phyloP scores from a whole-genome alignment of 805 yeast species.

The Saccharomycopsis fermentans region DNA sequence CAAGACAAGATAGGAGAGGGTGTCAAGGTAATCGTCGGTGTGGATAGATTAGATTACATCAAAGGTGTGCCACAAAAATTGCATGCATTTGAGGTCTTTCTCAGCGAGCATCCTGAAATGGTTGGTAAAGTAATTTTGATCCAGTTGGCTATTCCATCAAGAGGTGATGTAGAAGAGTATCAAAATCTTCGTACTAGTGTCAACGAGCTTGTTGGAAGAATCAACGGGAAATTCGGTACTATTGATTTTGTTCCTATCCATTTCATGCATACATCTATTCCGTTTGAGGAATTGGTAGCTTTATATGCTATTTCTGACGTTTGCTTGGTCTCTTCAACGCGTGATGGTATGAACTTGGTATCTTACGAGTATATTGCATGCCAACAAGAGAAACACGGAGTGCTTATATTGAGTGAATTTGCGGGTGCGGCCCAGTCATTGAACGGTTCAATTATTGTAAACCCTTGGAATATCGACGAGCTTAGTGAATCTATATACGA shows the following conservation, averaged over 20 bases:
- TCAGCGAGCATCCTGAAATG: conserved; percentile 94
- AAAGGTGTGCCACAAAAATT: conserved; percentile 97
- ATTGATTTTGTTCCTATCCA: conserved; percentile 97
- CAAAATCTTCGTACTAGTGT: conserved; percentile 89
- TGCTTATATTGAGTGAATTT: conserved; percentile 82
- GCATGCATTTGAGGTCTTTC: conserved; percentile 89
- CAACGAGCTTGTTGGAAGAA: conserved; percentile 91
- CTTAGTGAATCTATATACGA: conserved; percentile 77
- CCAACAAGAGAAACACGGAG: conserved; percentile 77
- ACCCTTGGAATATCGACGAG: conserved; percentile 98
- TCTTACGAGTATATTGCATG: conserved; percentile 96
- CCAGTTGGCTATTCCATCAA: conserved; percentile 94
- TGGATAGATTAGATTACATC: conserved; percentile 91
- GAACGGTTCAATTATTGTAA: conserved; percentile 87
- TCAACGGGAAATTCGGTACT: conserved; percentile 93
- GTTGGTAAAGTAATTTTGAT: conserved; percentile 92
- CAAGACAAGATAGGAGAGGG: conserved; percentile 55
- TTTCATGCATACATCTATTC: conserved; percentile 85
- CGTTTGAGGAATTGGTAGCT: conserved; percentile 85
- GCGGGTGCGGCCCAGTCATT: conserved; percentile 99
- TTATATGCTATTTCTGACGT: conserved; percentile 80
- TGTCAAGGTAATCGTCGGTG: conserved; percentile 86
- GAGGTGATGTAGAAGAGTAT: conserved; percentile 98
- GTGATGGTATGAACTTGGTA: conserved; percentile 98
- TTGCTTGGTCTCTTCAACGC: conserved; percentile 84